These are phyloP conservation scores for Capronia coronata DNA, from an alignment of 2,329 filamentous ascomycete species.

Conservation along the genomic window DNA sequence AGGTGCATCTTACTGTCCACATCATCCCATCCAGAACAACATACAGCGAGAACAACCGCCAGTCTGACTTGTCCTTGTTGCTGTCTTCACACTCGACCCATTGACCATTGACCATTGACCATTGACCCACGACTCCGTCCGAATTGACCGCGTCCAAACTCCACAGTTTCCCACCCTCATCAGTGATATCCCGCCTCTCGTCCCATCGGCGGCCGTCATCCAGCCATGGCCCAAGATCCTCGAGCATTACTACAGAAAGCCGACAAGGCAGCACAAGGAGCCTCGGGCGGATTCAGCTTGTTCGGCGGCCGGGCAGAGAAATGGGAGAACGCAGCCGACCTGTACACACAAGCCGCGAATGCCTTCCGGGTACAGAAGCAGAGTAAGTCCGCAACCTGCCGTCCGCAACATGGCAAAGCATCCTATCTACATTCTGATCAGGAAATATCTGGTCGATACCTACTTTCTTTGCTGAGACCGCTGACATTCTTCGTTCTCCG, in stretches of 20 bases:
- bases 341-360: slow-evolving; percentile 84
- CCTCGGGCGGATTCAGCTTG: slow-evolving; percentile 75
- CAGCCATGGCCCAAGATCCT: slow-evolving; percentile 67
- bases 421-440: background rate
- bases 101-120: too few relatives aligned
- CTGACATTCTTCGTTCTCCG: slow-evolving; percentile 4
- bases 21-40: too few relatives aligned
- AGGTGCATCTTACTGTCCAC: too few relatives aligned
- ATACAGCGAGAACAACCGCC: too few relatives aligned
- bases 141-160: too few relatives aligned
- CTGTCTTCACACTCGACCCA: too few relatives aligned
- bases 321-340: slow-evolving; percentile 78
- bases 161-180: too few relatives aligned
- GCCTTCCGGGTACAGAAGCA: slow-evolving; percentile 82
- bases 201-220: background rate
- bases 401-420: too few relatives aligned
- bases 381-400: slow-evolving; percentile 50
- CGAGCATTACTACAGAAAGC: slow-evolving; percentile 76
- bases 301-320: slow-evolving; percentile 85
- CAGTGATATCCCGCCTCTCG: background rate
- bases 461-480: background rate
- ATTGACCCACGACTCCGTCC: too few relatives aligned
- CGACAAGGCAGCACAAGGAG: slow-evolving; percentile 71
- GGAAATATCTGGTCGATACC: too few relatives aligned
- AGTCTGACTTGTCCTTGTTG: too few relatives aligned